A percentile compares a stretch with the other conserved stretches of the same genome.
Conservation (phyloP, 305 asterid genomes). For the Fraxinus nigra region DNA sequence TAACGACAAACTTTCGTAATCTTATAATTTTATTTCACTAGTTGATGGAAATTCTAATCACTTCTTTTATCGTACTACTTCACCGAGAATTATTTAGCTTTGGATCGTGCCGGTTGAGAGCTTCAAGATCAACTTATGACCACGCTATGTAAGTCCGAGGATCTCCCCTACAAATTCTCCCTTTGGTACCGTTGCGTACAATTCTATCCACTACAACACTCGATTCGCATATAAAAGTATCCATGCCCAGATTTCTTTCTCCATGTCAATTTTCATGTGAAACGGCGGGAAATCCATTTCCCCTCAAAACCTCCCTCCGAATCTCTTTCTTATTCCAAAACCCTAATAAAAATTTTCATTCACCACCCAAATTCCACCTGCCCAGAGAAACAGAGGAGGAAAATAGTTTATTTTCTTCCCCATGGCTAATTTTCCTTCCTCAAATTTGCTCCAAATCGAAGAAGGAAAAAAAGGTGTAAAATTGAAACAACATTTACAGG, state of each 20-base stretch:
- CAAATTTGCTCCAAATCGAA: slow-evolving; percentile 21
- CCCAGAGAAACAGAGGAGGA: slow-evolving; percentile 17
- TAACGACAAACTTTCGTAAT: not conserved
- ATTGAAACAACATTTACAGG: slow-evolving; percentile 36
- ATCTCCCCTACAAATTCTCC: not conserved
- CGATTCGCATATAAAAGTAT: too few relatives aligned
- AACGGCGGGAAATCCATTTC: slow-evolving; percentile 47
- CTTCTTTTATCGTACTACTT: not conserved
- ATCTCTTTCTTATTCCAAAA: slow-evolving; percentile 26
- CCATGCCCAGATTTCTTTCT: not conserved
- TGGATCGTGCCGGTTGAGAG: not conserved
- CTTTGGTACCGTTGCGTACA: not conserved
- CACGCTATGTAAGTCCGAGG: not conserved
- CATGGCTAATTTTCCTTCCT: slow-evolving; percentile 33
- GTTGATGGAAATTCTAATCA: not conserved
- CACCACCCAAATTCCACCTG: not conserved
- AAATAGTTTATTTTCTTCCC: slow-evolving; percentile 12
- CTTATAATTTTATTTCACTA: too few relatives aligned
- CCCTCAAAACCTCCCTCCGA: not conserved
- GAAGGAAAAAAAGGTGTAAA: slow-evolving; percentile 28
- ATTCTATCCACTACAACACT: not conserved
- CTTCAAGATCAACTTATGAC: not conserved
- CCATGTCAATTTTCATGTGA: slow-evolving; percentile 27
- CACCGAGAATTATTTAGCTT: not conserved
- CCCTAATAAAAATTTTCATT: slow-evolving; percentile 36